These are phyloP conservation scores for Stylonectria norvegica DNA, from an alignment of 2,329 filamentous ascomycete species.

Conservation along the genomic window DNA sequence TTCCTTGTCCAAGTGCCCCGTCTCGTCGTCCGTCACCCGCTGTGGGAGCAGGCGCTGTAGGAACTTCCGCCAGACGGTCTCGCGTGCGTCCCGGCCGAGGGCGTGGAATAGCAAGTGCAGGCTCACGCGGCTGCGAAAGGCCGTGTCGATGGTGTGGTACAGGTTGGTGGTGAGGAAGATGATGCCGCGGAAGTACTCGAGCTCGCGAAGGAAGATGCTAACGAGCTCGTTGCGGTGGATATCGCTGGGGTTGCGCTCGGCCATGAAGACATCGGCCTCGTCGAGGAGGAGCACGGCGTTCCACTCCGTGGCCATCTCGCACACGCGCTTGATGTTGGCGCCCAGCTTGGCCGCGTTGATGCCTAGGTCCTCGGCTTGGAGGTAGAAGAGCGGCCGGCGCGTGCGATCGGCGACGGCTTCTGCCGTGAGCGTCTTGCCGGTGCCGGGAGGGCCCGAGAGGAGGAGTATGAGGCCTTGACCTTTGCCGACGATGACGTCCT, in stretches of 20 bases:
- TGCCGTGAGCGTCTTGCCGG: constrained; percentile 45
- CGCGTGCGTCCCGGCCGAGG: constrained; percentile 37
- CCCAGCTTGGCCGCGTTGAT: constrained; percentile 42
- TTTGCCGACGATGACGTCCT: constrained; percentile 43
- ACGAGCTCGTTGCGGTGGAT: constrained; percentile 48
- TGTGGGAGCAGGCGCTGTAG: constrained; percentile 32
- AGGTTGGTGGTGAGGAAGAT: constrained; percentile 46
- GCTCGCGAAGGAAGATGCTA: constrained; percentile 44
- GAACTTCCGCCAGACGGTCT: constrained; percentile 46
- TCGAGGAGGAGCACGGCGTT: constrained; percentile 50
- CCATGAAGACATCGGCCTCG: constrained; percentile 53
- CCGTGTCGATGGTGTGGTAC: constrained; percentile 41
- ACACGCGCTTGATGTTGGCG: constrained; percentile 44
- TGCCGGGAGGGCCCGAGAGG: constrained; percentile 44
- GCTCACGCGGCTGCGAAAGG: constrained; percentile 45
- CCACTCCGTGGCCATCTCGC: constrained; percentile 49
- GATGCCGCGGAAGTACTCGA: constrained; percentile 45
- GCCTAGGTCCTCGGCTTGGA: constrained; percentile 48
- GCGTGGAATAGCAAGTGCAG: constrained; percentile 45
- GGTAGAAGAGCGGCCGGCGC: constrained; percentile 42
- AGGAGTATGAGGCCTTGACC: constrained; percentile 44
- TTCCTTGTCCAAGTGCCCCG: constrained; percentile 5
- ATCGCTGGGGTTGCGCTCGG: constrained; percentile 42
- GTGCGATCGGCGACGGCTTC: constrained; percentile 42
- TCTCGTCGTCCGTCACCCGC: constrained; percentile 1